A percentile compares a stretch with the other conserved stretches of the same genome.
Evolutionary conservation across 371 early-diverging fungal species (phyloP).

Genomic region (Umbelopsis sp.): DNA sequence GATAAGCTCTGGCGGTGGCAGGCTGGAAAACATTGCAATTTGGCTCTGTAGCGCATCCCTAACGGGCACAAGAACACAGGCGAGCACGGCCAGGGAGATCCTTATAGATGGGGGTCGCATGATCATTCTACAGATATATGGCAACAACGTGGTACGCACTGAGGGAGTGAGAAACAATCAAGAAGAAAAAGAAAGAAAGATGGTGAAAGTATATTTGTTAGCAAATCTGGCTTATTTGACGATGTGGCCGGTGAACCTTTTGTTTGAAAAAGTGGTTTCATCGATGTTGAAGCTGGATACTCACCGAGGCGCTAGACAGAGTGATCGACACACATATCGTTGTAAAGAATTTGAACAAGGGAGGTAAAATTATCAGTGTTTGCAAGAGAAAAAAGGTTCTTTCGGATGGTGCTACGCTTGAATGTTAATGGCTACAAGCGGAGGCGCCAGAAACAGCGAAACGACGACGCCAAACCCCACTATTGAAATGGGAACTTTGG

Average conservation of each 20-base stretch:
- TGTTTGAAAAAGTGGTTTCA: neutral
- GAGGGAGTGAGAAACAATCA: neutral
- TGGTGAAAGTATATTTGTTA: neutral
- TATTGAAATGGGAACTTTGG: no score
- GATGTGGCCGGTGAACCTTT: neutral
- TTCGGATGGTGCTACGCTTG: no score
- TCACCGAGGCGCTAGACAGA: neutral
- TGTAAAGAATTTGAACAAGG: no score
- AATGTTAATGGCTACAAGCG: no score
- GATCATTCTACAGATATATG: neutral
- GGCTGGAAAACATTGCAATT: neutral
- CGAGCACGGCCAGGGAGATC: neutral
- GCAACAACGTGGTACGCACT: neutral
- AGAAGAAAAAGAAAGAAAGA: neutral
- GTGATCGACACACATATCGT: no score
- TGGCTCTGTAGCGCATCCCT: neutral
- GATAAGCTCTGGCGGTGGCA: neutral
- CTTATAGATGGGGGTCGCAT: neutral
- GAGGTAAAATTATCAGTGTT: no score
- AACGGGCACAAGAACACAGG: neutral
- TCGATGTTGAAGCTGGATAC: neutral
- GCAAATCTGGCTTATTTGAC: neutral
- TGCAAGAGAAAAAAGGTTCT: no score
- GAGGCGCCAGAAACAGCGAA: no score
- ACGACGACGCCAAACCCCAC: no score